Percentiles rank a stretch among this genome's conserved stretches.
phyloP scores from a whole-genome alignment of 805 yeast genomes.

The Vanderwaltozyma tropicalis region DNA sequence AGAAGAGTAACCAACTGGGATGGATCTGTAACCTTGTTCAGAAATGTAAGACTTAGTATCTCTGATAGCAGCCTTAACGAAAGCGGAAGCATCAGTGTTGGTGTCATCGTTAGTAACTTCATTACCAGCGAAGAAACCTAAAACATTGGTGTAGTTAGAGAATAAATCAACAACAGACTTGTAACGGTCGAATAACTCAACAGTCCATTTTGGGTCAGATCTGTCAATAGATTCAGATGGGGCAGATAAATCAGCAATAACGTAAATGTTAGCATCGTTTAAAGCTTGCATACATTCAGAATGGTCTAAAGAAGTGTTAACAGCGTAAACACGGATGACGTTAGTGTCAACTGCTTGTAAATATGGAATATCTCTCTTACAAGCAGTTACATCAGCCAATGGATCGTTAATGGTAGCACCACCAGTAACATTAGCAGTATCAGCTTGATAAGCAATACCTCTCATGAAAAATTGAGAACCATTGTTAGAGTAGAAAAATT shows the following conservation, averaged over 20 bases:
- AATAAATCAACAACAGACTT: slow-evolving; percentile 58
- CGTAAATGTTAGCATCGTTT: slow-evolving; percentile 67
- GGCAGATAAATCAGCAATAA: slow-evolving; percentile 68
- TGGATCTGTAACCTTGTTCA: slow-evolving; percentile 48
- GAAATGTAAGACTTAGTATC: slow-evolving; percentile 62
- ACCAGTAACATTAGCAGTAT: slow-evolving; percentile 40
- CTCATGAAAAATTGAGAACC: slow-evolving; percentile 70
- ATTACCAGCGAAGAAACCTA: slow-evolving; percentile 82
- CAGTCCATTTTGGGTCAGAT: slow-evolving; percentile 50
- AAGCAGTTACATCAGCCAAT: slow-evolving; percentile 47
- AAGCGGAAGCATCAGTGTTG: slow-evolving; percentile 69
- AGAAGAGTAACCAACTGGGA: slow-evolving; percentile 78
- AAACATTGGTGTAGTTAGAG: slow-evolving; percentile 57
- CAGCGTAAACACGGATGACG: slow-evolving; percentile 66
- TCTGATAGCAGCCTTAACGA: slow-evolving; percentile 75
- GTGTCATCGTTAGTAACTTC: slow-evolving; percentile 61
- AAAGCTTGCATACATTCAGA: slow-evolving; percentile 55
- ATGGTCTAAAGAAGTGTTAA: slow-evolving; percentile 56
- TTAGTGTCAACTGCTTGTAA: slow-evolving; percentile 53
- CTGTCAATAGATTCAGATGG: slow-evolving; percentile 57
- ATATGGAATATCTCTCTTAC: slow-evolving; percentile 68
- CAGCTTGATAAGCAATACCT: slow-evolving; percentile 75
- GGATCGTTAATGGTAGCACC: slow-evolving; percentile 53
- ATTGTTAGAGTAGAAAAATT: slow-evolving; percentile 64
- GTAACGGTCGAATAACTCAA: slow-evolving; percentile 56